Evolutionary conservation across 768 basidiomycete genomes (phyloP).

Genomic region (Candolleomyces aberdarensis): DNA sequence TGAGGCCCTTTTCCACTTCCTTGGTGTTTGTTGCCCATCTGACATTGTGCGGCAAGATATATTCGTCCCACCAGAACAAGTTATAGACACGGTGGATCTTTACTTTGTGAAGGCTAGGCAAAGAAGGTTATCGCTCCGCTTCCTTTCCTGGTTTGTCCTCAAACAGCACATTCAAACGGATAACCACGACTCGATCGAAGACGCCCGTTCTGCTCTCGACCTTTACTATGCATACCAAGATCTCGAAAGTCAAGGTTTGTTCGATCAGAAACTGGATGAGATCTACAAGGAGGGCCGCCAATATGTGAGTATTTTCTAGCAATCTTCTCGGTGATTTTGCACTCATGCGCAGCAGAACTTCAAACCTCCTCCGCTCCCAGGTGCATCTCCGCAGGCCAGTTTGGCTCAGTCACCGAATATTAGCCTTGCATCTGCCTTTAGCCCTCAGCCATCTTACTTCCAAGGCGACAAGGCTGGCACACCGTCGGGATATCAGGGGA

Average conservation of each 20-base stretch:
- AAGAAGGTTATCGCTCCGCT: constrained; percentile 86
- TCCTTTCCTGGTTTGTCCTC: constrained; percentile 93
- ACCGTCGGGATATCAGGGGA: background rate
- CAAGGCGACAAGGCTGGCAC: background rate
- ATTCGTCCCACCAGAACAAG: constrained; percentile 91
- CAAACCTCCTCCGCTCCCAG: constrained; percentile 45
- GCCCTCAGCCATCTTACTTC: background rate
- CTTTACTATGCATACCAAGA: constrained; percentile 80
- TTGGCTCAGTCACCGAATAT: background rate
- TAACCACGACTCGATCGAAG: constrained; percentile 98
- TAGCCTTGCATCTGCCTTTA: background rate
- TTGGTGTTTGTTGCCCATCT: background rate
- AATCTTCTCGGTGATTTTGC: background rate
- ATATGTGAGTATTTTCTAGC: constrained; percentile 45
- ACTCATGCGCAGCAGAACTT: constrained; percentile 38
- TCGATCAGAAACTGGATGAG: constrained; percentile 87
- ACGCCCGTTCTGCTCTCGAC: constrained; percentile 81
- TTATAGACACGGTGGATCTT: constrained; percentile 97
- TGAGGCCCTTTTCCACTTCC: constrained; percentile 25
- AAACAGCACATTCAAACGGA: constrained; percentile 90
- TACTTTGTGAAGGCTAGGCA: constrained; percentile 82
- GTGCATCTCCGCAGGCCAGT: background rate
- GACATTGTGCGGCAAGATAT: constrained; percentile 59
- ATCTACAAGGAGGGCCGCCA: constrained; percentile 75
- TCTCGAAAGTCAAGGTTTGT: constrained; percentile 70